A percentile compares a stretch with the other conserved stretches of the same genome.
These are phyloP conservation scores for Delitschia confertaspora DNA, from an alignment of 495 filamentous ascomycete genomes.

Conservation along the genomic window DNA sequence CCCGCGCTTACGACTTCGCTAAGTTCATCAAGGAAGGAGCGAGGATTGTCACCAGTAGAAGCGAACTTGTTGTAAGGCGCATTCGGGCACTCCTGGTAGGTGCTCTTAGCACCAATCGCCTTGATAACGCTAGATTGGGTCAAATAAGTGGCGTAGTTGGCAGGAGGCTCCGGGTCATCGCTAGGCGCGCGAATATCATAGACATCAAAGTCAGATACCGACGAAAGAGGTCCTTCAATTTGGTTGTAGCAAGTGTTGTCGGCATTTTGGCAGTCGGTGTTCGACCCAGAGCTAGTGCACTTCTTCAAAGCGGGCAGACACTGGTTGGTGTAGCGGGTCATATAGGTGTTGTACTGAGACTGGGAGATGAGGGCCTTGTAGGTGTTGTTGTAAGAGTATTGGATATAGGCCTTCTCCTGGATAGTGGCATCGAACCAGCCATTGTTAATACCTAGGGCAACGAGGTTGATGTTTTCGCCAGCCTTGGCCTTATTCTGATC, in stretches of 20 bases:
- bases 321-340: constrained; percentile 34
- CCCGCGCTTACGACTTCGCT: constrained; percentile 42
- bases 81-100: constrained; percentile 41
- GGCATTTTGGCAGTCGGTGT: constrained; percentile 39
- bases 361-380: constrained; percentile 44
- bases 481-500: constrained; percentile 43
- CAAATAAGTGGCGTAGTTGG: constrained; percentile 42
- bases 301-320: constrained; percentile 39
- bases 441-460: constrained; percentile 51
- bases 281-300: constrained; percentile 34
- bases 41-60: constrained; percentile 41
- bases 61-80: constrained; percentile 38
- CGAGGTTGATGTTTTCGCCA: constrained; percentile 44
- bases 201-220: constrained; percentile 38
- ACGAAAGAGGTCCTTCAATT: constrained; percentile 38
- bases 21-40: constrained; percentile 43
- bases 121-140: constrained; percentile 35
- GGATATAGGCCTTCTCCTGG: constrained; percentile 45
- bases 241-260: constrained; percentile 38
- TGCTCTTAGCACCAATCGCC: constrained; percentile 44
- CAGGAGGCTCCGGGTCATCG: constrained; percentile 42
- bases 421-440: constrained; percentile 46
- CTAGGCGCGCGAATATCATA: constrained; percentile 44
- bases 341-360: constrained; percentile 35
- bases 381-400: constrained; percentile 46